Evolutionary conservation across 768 basidiomycete genomes (phyloP).

Genomic region (Albatrellus ellisii): DNA sequence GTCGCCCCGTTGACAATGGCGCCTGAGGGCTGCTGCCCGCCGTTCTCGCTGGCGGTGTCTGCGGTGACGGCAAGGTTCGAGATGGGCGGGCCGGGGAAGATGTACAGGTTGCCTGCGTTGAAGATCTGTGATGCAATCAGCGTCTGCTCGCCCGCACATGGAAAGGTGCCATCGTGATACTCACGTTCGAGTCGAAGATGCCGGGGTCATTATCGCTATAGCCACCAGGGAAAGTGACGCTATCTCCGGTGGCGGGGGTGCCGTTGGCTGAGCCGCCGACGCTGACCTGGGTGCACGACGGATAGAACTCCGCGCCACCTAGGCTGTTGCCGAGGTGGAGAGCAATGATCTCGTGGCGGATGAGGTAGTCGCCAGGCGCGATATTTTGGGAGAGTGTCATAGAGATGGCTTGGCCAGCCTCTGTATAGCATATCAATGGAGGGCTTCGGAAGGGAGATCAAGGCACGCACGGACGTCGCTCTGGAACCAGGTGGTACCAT

Average conservation of each 20-base stretch:
- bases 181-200: constrained; percentile 42
- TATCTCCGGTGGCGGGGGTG: constrained; percentile 36
- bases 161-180: no score
- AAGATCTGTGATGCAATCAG: neutral
- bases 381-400: constrained; percentile 30
- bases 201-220: constrained; percentile 63
- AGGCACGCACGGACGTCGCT: constrained; percentile 17
- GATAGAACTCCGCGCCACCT: constrained; percentile 74
- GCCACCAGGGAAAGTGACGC: constrained; percentile 59
- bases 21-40: neutral
- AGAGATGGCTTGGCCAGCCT: constrained; percentile 15
- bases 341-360: constrained; percentile 73
- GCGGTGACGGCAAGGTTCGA: constrained; percentile 12
- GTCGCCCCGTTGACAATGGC: neutral
- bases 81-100: constrained; percentile 10
- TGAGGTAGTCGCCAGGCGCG: constrained; percentile 55
- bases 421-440: constrained; percentile 7
- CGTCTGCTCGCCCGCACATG: no score
- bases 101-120: neutral
- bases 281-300: constrained; percentile 45
- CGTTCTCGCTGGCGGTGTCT: neutral
- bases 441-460: neutral
- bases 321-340: constrained; percentile 45
- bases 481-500: constrained; percentile 19
- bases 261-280: constrained; percentile 43